Evolutionary conservation across 225 moss, liverwort and hornwort species (phyloP).

Genomic region (Physcomitrellopsis africana): DNA sequence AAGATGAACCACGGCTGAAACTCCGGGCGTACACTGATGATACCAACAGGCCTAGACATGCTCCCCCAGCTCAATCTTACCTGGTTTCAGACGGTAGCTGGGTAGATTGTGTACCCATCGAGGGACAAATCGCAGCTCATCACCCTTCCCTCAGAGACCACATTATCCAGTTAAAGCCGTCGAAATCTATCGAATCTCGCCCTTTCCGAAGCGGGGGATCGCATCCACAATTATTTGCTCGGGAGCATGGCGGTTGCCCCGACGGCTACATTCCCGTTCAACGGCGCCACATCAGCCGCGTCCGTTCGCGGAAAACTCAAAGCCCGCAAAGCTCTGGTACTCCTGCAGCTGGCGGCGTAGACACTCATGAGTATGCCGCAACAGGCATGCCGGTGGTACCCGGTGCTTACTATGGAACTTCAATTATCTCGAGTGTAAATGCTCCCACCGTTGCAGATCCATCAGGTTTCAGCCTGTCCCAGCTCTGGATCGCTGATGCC

Average conservation of each 20-base stretch:
- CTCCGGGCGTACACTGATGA: conserved; percentile 11
- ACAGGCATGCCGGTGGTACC: background rate
- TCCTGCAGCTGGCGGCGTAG: background rate
- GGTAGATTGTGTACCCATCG: conserved; percentile 47
- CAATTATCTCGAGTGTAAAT: conserved; percentile 29
- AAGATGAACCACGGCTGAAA: background rate
- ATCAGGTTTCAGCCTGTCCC: conserved; percentile 30
- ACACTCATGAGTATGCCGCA: conserved; percentile 26
- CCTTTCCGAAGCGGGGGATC: background rate
- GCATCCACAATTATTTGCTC: conserved; percentile 15
- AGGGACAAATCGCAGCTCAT: conserved; percentile 46
- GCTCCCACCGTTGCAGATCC: background rate
- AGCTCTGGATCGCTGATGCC: conserved; percentile 40
- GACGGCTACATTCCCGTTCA: background rate
- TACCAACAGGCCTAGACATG: background rate
- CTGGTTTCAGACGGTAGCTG: conserved; percentile 41
- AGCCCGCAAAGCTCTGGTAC: background rate
- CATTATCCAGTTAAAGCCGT: conserved; percentile 25
- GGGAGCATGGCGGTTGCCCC: conserved; percentile 22
- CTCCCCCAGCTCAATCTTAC: conserved; percentile 30
- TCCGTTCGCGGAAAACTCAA: conserved; percentile 3
- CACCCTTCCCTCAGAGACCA: conserved; percentile 46
- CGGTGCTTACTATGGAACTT: conserved; percentile 7
- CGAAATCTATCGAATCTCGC: background rate
- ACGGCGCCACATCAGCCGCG: background rate